These are phyloP conservation scores for Mycena haematopus DNA, from an alignment of 768 basidiomycete genomes.

Conservation along the genomic window DNA sequence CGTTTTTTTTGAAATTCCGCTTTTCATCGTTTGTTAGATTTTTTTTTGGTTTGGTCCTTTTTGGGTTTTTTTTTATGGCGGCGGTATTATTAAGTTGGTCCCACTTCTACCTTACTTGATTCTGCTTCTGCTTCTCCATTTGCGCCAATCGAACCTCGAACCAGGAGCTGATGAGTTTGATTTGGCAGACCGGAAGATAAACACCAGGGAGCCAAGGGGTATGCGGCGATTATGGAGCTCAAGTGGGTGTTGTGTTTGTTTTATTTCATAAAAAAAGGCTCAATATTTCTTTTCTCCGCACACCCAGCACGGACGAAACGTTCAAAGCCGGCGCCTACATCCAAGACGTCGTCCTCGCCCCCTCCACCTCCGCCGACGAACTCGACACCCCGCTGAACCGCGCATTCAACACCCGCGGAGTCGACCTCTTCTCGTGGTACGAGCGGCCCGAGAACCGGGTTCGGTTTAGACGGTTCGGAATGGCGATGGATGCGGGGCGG, in stretches of 20 bases:
- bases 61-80: too few relatives aligned
- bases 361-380: slow-evolving; percentile 25
- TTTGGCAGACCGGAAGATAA: slow-evolving; percentile 28
- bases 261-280: not conserved
- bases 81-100: too few relatives aligned
- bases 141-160: too few relatives aligned
- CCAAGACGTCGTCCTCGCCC: slow-evolving; percentile 29
- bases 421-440: slow-evolving; percentile 30
- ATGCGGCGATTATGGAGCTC: slow-evolving; percentile 30
- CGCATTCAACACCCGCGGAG: slow-evolving; percentile 31
- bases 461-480: slow-evolving; percentile 31
- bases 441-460: slow-evolving; percentile 34
- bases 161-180: not conserved
- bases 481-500: slow-evolving; percentile 33
- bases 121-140: too few relatives aligned
- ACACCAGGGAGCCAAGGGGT: slow-evolving; percentile 30
- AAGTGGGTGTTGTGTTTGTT: not conserved
- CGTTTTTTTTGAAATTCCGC: too few relatives aligned
- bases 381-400: slow-evolving; percentile 28
- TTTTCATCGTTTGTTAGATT: too few relatives aligned
- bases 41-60: too few relatives aligned
- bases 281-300: not conserved
- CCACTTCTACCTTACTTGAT: too few relatives aligned
- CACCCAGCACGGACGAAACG: slow-evolving; percentile 32
- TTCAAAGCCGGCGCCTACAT: slow-evolving; percentile 31